These are phyloP conservation scores for Fusarium tupiense DNA, from an alignment of 2,329 filamentous ascomycete genomes.

Conservation along the genomic window DNA sequence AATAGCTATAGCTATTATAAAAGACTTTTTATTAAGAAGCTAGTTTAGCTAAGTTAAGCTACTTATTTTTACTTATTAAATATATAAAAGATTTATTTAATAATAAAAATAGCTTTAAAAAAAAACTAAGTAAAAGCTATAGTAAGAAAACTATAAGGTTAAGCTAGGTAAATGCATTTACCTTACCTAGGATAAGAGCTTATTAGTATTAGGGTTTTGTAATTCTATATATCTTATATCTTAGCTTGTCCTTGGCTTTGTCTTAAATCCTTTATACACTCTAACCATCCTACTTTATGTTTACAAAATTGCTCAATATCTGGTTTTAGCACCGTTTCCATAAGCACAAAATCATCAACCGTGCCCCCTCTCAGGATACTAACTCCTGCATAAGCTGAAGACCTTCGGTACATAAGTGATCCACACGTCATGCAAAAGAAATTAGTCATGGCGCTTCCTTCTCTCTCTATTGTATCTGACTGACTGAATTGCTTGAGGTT, in stretches of 20 bases:
- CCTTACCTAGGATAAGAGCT: rapidly evolving
- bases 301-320: background rate
- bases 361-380: background rate
- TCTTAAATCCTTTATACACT: background rate
- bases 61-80: no score
- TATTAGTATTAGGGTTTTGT: rapidly evolving
- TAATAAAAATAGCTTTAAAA: no score
- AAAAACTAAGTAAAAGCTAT: no score
- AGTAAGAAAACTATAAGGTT: no score
- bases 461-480: constrained; percentile 53
- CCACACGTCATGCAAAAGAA: background rate
- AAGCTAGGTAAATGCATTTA: no score
- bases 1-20: no score
- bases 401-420: background rate
- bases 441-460: background rate
- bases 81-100: no score
- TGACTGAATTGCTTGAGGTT: constrained; percentile 60
- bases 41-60: no score
- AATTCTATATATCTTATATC: background rate
- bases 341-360: background rate
- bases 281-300: background rate
- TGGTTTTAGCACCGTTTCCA: background rate
- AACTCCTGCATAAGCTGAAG: background rate
- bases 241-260: background rate
- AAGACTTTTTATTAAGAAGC: no score